A percentile compares a stretch with the other conserved stretches of the same genome.
These are phyloP conservation scores for Pleoardoris graminearum DNA, from an alignment of 2,329 filamentous ascomycete genomes.

Conservation along the genomic window DNA sequence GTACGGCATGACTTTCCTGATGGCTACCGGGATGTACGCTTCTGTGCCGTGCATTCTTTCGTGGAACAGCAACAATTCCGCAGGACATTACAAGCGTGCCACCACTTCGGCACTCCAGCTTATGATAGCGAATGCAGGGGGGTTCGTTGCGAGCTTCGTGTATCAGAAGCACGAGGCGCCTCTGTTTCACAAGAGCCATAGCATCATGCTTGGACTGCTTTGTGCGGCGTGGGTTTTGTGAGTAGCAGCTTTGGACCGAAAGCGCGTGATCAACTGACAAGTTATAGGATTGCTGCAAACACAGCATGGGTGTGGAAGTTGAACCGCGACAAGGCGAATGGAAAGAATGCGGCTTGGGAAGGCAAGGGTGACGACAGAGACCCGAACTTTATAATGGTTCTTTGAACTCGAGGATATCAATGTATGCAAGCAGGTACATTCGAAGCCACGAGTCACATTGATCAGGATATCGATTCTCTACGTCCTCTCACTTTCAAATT, in stretches of 20 bases:
- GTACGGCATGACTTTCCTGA: slow-evolving; percentile 69
- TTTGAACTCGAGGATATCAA: too few species aligned
- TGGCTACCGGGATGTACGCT: slow-evolving; percentile 67
- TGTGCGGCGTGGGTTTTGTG: slow-evolving; percentile 67
- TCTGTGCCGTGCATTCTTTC: slow-evolving; percentile 66
- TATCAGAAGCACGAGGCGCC: slow-evolving; percentile 62
- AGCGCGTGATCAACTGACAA: slow-evolving; percentile 16
- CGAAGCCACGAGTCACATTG: too few species aligned
- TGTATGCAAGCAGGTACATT: too few species aligned
- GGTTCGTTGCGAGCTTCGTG: slow-evolving; percentile 67
- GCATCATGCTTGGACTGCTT: slow-evolving; percentile 62
- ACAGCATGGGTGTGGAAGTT: slow-evolving; percentile 66
- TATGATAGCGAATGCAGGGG: slow-evolving; percentile 68
- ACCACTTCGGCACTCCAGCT: slow-evolving; percentile 68
- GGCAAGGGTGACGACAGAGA: slow-evolving; percentile 66
- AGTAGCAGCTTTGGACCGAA: slow-evolving; percentile 37
- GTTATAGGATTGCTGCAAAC: slow-evolving; percentile 59
- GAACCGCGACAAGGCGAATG: slow-evolving; percentile 63
- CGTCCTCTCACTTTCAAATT: too few species aligned
- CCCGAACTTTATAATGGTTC: slow-evolving; percentile 63
- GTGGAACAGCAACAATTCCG: slow-evolving; percentile 70
- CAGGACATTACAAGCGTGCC: slow-evolving; percentile 70
- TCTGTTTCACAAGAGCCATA: slow-evolving; percentile 64
- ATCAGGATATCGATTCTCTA: too few species aligned
- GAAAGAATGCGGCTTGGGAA: slow-evolving; percentile 61